A percentile compares a stretch with the other conserved stretches of the same genome.
phyloP scores from a whole-genome alignment of 2,329 filamentous ascomycete genomes.

The Endoconidiophora polonica region DNA sequence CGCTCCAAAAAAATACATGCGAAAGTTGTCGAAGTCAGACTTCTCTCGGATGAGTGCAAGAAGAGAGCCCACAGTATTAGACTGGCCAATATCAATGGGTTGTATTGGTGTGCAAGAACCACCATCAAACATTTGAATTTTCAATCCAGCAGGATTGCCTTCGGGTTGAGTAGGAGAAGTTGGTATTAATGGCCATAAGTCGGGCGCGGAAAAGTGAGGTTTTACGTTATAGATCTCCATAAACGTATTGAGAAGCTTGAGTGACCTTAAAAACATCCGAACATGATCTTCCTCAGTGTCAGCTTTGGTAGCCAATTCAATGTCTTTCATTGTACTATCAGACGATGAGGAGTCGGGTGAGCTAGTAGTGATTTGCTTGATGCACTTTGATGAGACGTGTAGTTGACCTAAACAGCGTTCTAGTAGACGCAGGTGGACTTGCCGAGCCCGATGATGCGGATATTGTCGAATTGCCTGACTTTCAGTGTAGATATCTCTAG shows the following conservation, averaged over 20 bases:
- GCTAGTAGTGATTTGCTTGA: constrained; percentile 18
- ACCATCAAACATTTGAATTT: constrained; percentile 58
- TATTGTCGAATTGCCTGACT: constrained; percentile 33
- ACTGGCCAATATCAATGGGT: constrained; percentile 46
- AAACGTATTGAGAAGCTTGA: constrained; percentile 52
- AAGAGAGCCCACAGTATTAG: constrained; percentile 55
- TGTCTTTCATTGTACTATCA: constrained; percentile 26
- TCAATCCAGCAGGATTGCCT: constrained; percentile 49
- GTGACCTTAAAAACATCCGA: constrained; percentile 48
- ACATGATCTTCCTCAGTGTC: constrained; percentile 30
- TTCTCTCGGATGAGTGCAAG: constrained; percentile 47
- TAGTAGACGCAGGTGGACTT: constrained; percentile 53
- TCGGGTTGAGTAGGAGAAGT: constrained; percentile 34
- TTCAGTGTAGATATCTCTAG: constrained; percentile 52
- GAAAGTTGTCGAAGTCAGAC: constrained; percentile 63
- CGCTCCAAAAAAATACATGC: constrained; percentile 52
- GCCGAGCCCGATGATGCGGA: constrained; percentile 32
- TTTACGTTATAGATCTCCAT: constrained; percentile 47
- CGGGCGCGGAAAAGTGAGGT: constrained; percentile 41
- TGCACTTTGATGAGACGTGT: constrained; percentile 40
- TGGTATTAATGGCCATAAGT: constrained; percentile 36
- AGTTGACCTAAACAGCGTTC: constrained; percentile 57
- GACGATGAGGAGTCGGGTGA: constrained; percentile 25
- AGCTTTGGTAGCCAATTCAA: constrained; percentile 26
- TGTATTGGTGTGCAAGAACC: constrained; percentile 41